These are phyloP conservation scores for Herpotrichia juniperi DNA, from an alignment of 2,329 filamentous ascomycete genomes.

Conservation along the genomic window DNA sequence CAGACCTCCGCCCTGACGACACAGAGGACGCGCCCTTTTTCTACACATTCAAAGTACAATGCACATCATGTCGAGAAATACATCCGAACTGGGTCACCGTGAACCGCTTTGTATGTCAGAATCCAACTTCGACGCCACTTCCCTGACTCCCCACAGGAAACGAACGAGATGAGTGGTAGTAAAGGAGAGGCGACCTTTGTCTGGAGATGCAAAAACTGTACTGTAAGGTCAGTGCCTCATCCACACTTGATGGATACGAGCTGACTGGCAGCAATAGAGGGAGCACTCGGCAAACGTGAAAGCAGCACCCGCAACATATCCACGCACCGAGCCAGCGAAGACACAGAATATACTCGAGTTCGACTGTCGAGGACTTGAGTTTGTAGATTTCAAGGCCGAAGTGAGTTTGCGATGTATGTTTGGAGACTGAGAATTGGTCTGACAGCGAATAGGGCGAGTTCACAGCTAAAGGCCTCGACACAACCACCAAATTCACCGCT, in stretches of 20 bases:
- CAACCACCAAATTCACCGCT: conserved; percentile 77
- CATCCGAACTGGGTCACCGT: conserved; percentile 87
- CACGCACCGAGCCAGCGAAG: conserved; percentile 73
- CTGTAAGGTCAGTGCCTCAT: conserved; percentile 74
- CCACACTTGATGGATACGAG: background rate
- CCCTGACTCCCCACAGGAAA: conserved; percentile 64
- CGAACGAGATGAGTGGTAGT: conserved; percentile 89
- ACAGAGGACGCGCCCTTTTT: conserved; percentile 83
- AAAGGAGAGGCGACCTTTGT: conserved; percentile 98
- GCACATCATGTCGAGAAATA: conserved; percentile 92
- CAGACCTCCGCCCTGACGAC: conserved; percentile 84
- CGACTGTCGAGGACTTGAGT: conserved; percentile 93
- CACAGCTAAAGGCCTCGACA: conserved; percentile 82
- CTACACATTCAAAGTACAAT: conserved; percentile 98
- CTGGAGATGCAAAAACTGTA: conserved; percentile 99
- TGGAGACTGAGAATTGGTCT: background rate
- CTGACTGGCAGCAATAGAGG: conserved; percentile 58
- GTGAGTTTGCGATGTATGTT: conserved; percentile 55
- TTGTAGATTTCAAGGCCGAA: conserved; percentile 88
- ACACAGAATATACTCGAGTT: conserved; percentile 83
- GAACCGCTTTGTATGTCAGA: conserved; percentile 77
- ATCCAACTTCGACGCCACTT: background rate
- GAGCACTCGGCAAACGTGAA: conserved; percentile 88
- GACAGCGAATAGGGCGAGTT: conserved; percentile 73
- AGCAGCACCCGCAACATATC: conserved; percentile 73